A percentile compares a stretch with the other conserved stretches of the same genome.
Evolutionary conservation across 2,329 filamentous ascomycete species (phyloP).

Genomic region (Trichoderma polysporum): DNA sequence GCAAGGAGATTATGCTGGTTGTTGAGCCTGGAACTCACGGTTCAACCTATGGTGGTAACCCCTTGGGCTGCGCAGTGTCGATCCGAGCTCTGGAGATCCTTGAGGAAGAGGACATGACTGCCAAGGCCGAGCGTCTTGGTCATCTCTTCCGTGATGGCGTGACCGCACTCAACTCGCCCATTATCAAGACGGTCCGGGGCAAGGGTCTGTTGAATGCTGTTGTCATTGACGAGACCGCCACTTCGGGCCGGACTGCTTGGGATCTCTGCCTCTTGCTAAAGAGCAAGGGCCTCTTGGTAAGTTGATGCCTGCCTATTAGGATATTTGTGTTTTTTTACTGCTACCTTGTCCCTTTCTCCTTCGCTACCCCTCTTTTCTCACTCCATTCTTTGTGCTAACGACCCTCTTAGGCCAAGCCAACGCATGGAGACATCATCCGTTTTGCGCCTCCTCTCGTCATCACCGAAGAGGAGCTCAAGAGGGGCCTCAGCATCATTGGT

Average conservation of each 20-base stretch:
- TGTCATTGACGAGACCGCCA: slow-evolving; percentile 87
- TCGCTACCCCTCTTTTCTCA: background rate
- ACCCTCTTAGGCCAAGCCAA: slow-evolving; percentile 79
- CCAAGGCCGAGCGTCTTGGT: slow-evolving; percentile 77
- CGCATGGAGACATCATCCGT: slow-evolving; percentile 97
- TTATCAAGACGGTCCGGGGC: slow-evolving; percentile 81
- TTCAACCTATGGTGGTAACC: slow-evolving; percentile 97
- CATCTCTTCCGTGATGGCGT: slow-evolving; percentile 80
- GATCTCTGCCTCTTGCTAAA: slow-evolving; percentile 95
- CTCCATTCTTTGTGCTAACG: background rate
- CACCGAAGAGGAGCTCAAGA: slow-evolving; percentile 78
- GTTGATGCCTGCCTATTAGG: slow-evolving; percentile 34
- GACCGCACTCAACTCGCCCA: slow-evolving; percentile 69
- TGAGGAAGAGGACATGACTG: slow-evolving; percentile 84
- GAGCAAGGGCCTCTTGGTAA: slow-evolving; percentile 87
- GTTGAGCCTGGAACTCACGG: slow-evolving; percentile 96
- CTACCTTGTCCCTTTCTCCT: background rate
- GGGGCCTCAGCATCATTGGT: slow-evolving; percentile 75
- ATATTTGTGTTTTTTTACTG: background rate
- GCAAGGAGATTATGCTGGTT: slow-evolving; percentile 90
- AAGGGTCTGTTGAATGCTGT: slow-evolving; percentile 96
- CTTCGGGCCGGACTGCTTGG: slow-evolving; percentile 86
- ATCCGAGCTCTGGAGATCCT: slow-evolving; percentile 94
- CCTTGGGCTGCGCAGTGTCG: slow-evolving; percentile 89
- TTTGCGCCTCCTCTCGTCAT: slow-evolving; percentile 97